Conservation (phyloP, 2,329 filamentous ascomycete genomes). For the Beauveria medogensis region DNA sequence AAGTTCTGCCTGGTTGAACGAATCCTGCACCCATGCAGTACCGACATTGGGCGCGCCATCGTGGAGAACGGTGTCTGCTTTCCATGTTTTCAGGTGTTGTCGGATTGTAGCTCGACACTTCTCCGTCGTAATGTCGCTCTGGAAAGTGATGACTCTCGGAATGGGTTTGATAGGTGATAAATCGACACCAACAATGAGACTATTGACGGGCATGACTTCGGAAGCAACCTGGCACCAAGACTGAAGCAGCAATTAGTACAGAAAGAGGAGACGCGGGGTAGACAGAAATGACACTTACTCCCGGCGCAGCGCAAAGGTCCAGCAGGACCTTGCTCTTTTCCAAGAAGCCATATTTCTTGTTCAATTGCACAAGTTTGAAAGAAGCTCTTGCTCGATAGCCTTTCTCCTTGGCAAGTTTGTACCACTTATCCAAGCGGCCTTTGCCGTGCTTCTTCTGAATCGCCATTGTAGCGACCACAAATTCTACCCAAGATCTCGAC, state of each 20-base stretch:
- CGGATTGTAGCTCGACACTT: slow-evolving; percentile 88
- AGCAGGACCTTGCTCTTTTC: slow-evolving; percentile 94
- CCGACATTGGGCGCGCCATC: slow-evolving; percentile 97
- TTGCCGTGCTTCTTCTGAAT: slow-evolving; percentile 99
- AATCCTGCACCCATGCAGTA: slow-evolving; percentile 96
- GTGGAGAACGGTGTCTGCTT: slow-evolving; percentile 90
- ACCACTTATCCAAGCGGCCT: slow-evolving; percentile 98
- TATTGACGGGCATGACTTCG: slow-evolving; percentile 85
- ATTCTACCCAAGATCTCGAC: not conserved
- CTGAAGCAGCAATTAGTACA: slow-evolving; percentile 30
- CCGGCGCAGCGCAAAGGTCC: slow-evolving; percentile 95
- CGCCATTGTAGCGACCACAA: slow-evolving; percentile 48
- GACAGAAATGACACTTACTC: slow-evolving; percentile 49
- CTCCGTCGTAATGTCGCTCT: slow-evolving; percentile 95
- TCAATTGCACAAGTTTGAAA: slow-evolving; percentile 96
- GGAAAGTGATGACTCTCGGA: slow-evolving; percentile 87
- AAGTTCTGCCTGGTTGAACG: slow-evolving; percentile 93
- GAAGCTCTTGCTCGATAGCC: slow-evolving; percentile 92
- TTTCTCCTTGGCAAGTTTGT: slow-evolving; percentile 96
- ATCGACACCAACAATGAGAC: slow-evolving; percentile 91
- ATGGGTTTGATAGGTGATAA: slow-evolving; percentile 93
- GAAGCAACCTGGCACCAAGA: slow-evolving; percentile 96
- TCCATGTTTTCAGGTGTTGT: slow-evolving; percentile 88
- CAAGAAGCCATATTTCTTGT: slow-evolving; percentile 98
- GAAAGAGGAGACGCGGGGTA: not conserved